phyloP scores from a whole-genome alignment of 2,329 filamentous ascomycete genomes.

The Pezicula rhizophila region DNA sequence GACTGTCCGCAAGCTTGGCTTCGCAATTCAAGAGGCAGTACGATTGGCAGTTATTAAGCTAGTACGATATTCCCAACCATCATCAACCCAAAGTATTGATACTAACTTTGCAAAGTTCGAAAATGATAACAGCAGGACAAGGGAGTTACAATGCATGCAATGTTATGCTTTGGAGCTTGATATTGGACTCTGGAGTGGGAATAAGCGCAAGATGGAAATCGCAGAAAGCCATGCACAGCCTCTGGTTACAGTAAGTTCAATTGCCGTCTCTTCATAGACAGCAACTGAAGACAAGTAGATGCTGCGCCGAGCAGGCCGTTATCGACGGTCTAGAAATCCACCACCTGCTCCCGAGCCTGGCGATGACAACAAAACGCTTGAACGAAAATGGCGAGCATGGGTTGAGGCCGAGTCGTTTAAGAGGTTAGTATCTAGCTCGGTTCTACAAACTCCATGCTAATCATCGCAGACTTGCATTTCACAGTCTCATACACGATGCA shows the following conservation, averaged over 20 bases:
- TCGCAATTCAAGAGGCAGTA: slow-evolving; percentile 19
- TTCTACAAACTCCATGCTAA: slow-evolving; percentile 5
- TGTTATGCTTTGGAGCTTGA: slow-evolving; percentile 43
- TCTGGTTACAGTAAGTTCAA: slow-evolving; percentile 5
- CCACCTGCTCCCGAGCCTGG: slow-evolving; percentile 43
- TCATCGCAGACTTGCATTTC: slow-evolving; percentile 49
- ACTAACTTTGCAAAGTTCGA: slow-evolving; percentile 29
- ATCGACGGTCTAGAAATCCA: slow-evolving; percentile 45
- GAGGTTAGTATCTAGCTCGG: slow-evolving; percentile 33
- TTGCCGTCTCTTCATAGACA: not conserved
- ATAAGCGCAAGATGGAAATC: slow-evolving; percentile 53
- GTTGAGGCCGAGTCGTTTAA: slow-evolving; percentile 61
- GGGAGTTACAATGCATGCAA: slow-evolving; percentile 45
- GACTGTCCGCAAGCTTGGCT: slow-evolving; percentile 16
- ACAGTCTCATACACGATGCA: slow-evolving; percentile 58
- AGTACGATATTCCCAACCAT: slow-evolving; percentile 1
- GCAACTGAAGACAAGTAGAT: slow-evolving; percentile 35
- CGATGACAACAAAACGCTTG: slow-evolving; percentile 50
- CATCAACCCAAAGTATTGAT: not conserved
- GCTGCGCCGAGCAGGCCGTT: slow-evolving; percentile 40
- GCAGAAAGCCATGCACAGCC: slow-evolving; percentile 50
- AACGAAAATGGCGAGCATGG: slow-evolving; percentile 63
- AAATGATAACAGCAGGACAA: slow-evolving; percentile 40
- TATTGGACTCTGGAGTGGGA: slow-evolving; percentile 53
- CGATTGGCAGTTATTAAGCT: slow-evolving; percentile 7